Evolutionary conservation across 1,139 yeast genomes (phyloP), one percentile per base, ranked within the genome.

Genomic region (Geotrichum citri-aurantii): DNA sequence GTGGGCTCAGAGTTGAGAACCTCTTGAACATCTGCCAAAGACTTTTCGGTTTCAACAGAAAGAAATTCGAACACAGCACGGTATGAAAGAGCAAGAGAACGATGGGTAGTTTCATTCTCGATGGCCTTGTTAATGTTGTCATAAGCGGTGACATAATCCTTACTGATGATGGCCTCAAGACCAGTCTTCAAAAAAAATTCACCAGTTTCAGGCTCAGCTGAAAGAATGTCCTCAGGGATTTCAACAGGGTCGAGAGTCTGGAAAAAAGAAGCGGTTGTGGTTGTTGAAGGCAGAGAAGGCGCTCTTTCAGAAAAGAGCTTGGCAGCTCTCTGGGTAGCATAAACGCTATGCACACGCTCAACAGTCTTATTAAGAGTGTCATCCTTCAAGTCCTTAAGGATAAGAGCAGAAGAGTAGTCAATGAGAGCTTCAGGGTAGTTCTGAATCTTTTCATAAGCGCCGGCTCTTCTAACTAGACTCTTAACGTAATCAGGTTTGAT

Each of bases 401-500:
- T 73, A 61, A 76, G 71, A 19, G 76, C 72, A 4, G 96, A 92
- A 59, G 98, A 92, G 73, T 88, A 82, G 74, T 93, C 99, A 72
- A 86, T 84, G 83, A 90, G 85, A 56, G 99, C 93, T 61, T 92
- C 96, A 58, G 84, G 82, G 73, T 81, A 90, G 64, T 81, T 78
- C 67, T 84, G 95, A 65, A 89, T 74, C 65, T 82, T 81, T 76
- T 93, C 99, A 71, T 87, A 86, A 40, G 97, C 95, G 64, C 87
- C 83, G 24, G 77, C 80, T 40, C 80, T 79, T 70, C 92, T 82
- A 60, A 87, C 76, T 60, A 88, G 77, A 74, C 97, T 95, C 78
- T 95, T 93, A 68, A 90, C 79, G 75, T 93, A 93, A 70, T 87
- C 93, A n/a, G 96, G 96, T 72, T 91, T 88, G 69, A 92, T 75